Evolutionary conservation across 164 flowering plant genomes (phyloP).

Genomic region (Annona squamosa): DNA sequence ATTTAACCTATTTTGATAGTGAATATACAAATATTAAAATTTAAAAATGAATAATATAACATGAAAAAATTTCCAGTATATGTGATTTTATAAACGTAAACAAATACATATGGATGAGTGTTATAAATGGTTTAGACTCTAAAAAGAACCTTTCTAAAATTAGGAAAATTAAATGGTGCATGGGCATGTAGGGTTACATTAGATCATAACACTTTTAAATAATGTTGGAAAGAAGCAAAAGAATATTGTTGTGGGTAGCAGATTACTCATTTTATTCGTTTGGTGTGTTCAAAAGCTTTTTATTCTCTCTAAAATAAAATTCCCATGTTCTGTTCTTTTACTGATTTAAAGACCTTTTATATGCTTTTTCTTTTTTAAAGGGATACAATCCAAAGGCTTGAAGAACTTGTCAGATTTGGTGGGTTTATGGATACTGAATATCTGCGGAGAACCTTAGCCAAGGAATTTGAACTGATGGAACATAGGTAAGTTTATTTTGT

Average conservation of each 20-base stretch:
- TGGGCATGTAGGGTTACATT: too few species aligned
- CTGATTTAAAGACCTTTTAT: neutral
- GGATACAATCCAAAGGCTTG: slow-evolving; percentile 59
- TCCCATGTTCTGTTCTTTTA: neutral
- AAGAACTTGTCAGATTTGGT: slow-evolving; percentile 68
- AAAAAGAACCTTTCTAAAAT: too few species aligned
- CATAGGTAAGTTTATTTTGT: slow-evolving; percentile 36
- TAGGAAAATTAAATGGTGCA: too few species aligned
- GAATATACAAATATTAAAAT: too few species aligned
- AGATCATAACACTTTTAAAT: neutral
- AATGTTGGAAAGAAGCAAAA: neutral
- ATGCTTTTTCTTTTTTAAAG: slow-evolving; percentile 23
- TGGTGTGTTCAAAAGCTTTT: neutral
- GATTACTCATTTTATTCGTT: neutral
- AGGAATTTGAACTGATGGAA: slow-evolving; percentile 77
- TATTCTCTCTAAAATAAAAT: neutral
- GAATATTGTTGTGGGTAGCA: neutral
- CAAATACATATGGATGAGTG: too few species aligned
- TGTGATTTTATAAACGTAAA: too few species aligned
- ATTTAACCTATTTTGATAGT: too few species aligned
- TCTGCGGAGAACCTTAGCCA: slow-evolving; percentile 60
- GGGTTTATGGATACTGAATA: slow-evolving; percentile 74
- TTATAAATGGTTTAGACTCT: too few species aligned
- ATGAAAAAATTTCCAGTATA: too few species aligned
- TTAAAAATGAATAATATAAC: too few species aligned